Conservation (phyloP, 2,329 filamentous ascomycete species). For the Aspergillus awamori region DNA sequence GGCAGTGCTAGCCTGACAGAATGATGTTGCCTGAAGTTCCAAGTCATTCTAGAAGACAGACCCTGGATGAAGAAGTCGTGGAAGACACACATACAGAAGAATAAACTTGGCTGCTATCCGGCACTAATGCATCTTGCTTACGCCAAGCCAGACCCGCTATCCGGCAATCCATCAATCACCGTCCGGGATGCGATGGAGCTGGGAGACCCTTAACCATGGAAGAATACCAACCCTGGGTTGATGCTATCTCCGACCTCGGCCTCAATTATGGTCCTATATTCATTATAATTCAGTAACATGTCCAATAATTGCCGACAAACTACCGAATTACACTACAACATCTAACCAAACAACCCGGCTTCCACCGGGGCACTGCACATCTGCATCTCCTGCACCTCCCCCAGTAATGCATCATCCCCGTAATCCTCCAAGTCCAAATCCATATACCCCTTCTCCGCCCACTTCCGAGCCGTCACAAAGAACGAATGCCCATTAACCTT, state of each 20-base stretch:
- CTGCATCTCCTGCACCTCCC: slow-evolving; percentile 33
- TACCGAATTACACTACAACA: not conserved
- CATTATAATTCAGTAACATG: too few species aligned
- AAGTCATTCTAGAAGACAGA: not conserved
- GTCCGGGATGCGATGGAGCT: too few species aligned
- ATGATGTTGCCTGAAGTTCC: too few species aligned
- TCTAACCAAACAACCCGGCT: slow-evolving; percentile 25
- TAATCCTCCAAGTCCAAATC: slow-evolving; percentile 42
- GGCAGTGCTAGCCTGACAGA: too few species aligned
- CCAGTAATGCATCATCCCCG: slow-evolving; percentile 28
- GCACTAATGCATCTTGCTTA: slow-evolving; percentile 18
- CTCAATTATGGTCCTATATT: too few species aligned
- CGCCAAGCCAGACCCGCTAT: slow-evolving; percentile 6
- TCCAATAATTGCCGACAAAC: not conserved
- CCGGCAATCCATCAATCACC: not conserved
- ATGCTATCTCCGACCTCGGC: too few species aligned
- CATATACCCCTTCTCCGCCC: slow-evolving; percentile 36
- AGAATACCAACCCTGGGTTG: too few species aligned
- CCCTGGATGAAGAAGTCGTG: not conserved
- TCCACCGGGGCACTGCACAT: slow-evolving; percentile 26
- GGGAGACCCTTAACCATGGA: too few species aligned
- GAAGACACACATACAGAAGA: not conserved
- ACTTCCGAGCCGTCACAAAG: slow-evolving; percentile 38
- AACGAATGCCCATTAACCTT: slow-evolving; percentile 37
- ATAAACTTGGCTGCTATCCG: not conserved